phyloP scores from a whole-genome alignment of 345 rosid genomes.

The Eucalyptus rudis region DNA sequence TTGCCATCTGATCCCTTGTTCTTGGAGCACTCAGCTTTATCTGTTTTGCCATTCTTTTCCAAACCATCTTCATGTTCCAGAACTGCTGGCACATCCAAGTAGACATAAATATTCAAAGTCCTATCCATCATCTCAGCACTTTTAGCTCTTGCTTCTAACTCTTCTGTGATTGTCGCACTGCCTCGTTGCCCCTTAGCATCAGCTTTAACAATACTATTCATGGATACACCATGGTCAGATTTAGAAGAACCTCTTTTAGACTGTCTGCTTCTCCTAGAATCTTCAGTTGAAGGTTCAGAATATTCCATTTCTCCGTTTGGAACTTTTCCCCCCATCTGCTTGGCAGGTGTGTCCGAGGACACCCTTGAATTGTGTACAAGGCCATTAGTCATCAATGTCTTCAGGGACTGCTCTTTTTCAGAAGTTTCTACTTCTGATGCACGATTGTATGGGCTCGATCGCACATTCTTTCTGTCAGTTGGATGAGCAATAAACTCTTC shows the following conservation, averaged over 20 bases:
- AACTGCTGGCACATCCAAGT: neutral
- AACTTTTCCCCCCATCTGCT: neutral
- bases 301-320: neutral
- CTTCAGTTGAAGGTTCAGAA: neutral
- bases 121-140: neutral
- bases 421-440: neutral
- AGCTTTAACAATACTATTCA: neutral
- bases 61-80: neutral
- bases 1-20: neutral
- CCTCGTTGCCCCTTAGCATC: neutral
- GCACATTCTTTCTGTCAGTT: neutral
- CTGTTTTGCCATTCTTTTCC: neutral
- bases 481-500: neutral
- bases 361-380: neutral
- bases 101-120: neutral
- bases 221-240: neutral
- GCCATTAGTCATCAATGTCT: neutral
- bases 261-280: neutral
- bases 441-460: neutral
- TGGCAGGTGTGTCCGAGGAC: neutral
- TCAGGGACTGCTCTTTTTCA: neutral
- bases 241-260: neutral
- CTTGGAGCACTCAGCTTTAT: neutral
- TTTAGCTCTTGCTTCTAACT: neutral
- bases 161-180: neutral